Percentiles rank a stretch among this genome's conserved stretches.
Conservation (phyloP, 2,329 filamentous ascomycete genomes). For the Zymoseptoria brevis region DNA sequence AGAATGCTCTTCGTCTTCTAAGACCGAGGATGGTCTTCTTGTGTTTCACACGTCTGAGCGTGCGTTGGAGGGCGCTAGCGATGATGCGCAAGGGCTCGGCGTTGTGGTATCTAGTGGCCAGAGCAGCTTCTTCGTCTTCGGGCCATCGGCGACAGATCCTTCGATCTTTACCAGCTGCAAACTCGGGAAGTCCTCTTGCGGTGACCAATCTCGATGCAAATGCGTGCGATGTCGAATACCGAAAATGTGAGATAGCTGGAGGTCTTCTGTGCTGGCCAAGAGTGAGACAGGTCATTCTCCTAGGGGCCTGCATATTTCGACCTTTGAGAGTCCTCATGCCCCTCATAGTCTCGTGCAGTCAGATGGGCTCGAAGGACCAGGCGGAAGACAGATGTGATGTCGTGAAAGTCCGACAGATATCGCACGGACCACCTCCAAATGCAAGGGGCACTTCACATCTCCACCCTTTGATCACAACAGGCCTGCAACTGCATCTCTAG, state of each 20-base stretch:
- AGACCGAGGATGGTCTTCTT: background rate
- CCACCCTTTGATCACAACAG: background rate
- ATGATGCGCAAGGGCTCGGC: background rate
- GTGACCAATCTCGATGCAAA: background rate
- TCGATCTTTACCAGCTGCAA: background rate
- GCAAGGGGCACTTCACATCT: background rate
- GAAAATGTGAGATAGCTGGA: background rate
- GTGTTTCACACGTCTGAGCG: background rate
- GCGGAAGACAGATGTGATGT: too few species aligned
- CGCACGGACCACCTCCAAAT: too few species aligned
- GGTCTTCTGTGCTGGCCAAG: background rate
- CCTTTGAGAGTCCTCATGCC: background rate
- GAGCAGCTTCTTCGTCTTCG: background rate
- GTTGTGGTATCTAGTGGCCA: background rate
- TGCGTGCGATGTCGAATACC: background rate
- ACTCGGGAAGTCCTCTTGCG: background rate
- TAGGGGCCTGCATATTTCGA: background rate
- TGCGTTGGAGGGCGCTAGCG: background rate
- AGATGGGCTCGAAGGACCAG: too few species aligned
- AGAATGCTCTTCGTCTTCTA: background rate
- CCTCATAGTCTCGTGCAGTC: too few species aligned
- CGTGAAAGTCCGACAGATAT: too few species aligned
- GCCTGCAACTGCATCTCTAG: background rate
- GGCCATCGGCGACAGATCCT: background rate
- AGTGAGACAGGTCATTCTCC: background rate